These are phyloP conservation scores for Solanum neorickii DNA, from an alignment of 257 asterid species.

Conservation along the genomic window DNA sequence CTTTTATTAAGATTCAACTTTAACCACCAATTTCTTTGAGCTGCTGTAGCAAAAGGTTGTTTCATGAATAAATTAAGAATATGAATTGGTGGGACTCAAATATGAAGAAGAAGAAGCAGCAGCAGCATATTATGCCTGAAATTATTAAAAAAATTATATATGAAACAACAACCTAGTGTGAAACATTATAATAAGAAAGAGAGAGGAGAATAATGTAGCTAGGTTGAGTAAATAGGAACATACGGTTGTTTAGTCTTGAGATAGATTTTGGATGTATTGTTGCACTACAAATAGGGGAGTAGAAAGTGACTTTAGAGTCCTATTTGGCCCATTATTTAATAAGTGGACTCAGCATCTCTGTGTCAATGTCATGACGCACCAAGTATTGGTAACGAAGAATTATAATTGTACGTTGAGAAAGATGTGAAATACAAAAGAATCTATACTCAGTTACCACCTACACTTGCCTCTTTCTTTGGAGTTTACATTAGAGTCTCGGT, in stretches of 20 bases:
- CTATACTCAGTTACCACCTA: slow-evolving; percentile 13
- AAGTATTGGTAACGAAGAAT: background rate
- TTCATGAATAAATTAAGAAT: background rate
- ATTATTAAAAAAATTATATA: background rate
- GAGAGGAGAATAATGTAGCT: background rate
- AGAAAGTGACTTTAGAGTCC: slow-evolving; percentile 15
- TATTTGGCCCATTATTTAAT: slow-evolving; percentile 1
- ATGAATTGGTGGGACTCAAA: background rate
- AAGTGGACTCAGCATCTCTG: slow-evolving; percentile 23
- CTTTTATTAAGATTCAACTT: too few relatives aligned
- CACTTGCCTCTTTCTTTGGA: background rate
- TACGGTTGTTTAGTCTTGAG: background rate
- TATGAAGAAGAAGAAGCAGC: background rate
- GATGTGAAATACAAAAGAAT: slow-evolving; percentile 5
- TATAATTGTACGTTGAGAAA: background rate
- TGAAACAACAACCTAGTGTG: background rate
- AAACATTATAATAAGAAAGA: background rate
- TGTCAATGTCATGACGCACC: background rate
- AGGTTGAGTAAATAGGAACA: background rate
- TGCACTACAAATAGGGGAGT: slow-evolving; percentile 3
- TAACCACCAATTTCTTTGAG: background rate
- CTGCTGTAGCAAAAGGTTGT: background rate
- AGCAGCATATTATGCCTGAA: background rate
- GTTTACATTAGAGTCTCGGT: too few relatives aligned
- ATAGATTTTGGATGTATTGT: background rate